Evolutionary conservation across 176 grass and related monocot genomes (phyloP).

Genomic region (Phoenix roebelenii): DNA sequence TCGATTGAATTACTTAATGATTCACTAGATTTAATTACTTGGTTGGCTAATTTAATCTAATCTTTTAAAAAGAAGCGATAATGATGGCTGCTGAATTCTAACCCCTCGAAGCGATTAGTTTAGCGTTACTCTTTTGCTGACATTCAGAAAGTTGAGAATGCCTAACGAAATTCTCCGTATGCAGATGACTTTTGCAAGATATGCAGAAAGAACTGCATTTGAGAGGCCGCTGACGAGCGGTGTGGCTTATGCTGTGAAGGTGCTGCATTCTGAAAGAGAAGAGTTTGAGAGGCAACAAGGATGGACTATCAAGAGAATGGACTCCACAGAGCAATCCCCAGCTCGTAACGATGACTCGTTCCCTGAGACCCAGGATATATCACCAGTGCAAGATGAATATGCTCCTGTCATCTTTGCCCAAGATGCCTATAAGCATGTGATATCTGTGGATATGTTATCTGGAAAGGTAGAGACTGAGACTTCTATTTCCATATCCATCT

Average conservation of each 20-base stretch:
- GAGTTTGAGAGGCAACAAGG: constrained; percentile 83
- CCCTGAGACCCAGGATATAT: constrained; percentile 37
- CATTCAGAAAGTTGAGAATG: not conserved
- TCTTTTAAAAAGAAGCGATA: no score
- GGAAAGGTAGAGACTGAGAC: constrained; percentile 39
- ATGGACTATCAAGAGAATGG: constrained; percentile 94
- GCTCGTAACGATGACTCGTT: constrained; percentile 34
- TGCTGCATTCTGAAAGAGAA: constrained; percentile 70
- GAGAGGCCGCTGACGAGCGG: constrained; percentile 96
- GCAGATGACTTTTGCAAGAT: constrained; percentile 83
- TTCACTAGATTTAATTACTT: no score
- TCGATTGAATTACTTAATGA: no score
- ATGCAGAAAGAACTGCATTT: constrained; percentile 95
- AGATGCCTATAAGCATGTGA: constrained; percentile 84
- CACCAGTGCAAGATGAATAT: constrained; percentile 52
- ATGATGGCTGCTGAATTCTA: not conserved
- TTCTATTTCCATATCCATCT: not conserved
- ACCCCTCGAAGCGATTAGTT: not conserved
- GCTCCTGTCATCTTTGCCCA: constrained; percentile 97
- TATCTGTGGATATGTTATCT: constrained; percentile 94
- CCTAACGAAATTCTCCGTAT: not conserved
- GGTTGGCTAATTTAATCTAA: no score
- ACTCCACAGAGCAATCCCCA: constrained; percentile 51
- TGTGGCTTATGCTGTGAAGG: constrained; percentile 84
- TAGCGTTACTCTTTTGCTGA: no score